Evolutionary conservation across 2,329 filamentous ascomycete genomes (phyloP), one percentile per base, ranked within the genome.

Genomic region (Scytalidium lignicola): DNA sequence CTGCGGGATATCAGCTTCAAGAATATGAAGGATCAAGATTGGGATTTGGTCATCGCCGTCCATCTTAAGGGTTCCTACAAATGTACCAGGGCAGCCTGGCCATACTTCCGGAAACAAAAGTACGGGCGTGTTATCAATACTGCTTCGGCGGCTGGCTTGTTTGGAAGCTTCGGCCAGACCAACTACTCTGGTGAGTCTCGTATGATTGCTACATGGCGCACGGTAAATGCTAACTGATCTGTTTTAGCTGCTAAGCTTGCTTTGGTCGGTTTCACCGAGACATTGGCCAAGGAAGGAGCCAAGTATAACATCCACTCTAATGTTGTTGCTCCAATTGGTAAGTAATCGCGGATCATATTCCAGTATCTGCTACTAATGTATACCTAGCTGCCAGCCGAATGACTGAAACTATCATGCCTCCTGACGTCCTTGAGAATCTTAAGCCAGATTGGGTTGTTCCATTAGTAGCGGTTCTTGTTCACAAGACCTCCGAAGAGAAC

Each of bases 261-360:
- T 57, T 84, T 95, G 74, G 90, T 99, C 54, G 93, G 92, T 59
- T 97, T 97, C 75, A 96, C 91, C 37, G 92, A 99, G 78, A 96
- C 93, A 3, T 79, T 99, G 55, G 93, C 93, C 52, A 97, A 97
- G 78, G 93, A 99, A 75, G 93, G 93, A 58, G 76, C 82, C 66
- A 97, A 97, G 74, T 99, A 99, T 76, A 97, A 97, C 79, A 97
- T 99, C 60, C 73, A 96, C 62, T 83, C 79, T 75, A 99, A 99
- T 70, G 89, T 89, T 62, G 95, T 99, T 73, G 90, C 93, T 17
- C 93, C 93, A 47, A 91, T 96, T 64, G 63, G 63, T 64, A 60
- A 46, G 58, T 51, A 32, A 22, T 8, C n/a, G 19, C 15, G n/a
- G 13, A 20, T 32, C 23, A 9, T 5, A n/a, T 20, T 32, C 12